Evolutionary conservation across 768 basidiomycete species (phyloP), one percentile per base, ranked within the genome.

Genomic region (Leucocoprinus sp.): DNA sequence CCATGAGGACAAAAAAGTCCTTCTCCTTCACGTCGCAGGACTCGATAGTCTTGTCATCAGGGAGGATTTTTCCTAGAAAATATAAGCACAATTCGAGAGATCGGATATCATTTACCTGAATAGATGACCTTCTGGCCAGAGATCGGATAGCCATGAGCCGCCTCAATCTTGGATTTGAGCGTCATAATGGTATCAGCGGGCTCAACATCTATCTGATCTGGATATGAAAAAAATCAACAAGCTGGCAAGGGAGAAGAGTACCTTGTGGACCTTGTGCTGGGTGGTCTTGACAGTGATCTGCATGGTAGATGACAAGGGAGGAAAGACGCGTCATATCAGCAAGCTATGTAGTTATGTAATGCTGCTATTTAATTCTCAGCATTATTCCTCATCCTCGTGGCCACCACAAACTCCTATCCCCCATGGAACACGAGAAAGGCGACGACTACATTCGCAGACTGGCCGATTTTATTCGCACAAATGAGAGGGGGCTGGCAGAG

Each of bases 1-100:
- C 89, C 95, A 98, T 99, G 34, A 99, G 79, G n/a, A 99, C 96
- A 50, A 98, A 69, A 69, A 99, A 99, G 63, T 96, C 95, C 70
- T 96, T 98, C 66, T 98, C 95, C 69, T 96, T 93, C 72, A 98
- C 88, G 43, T 84, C 80, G 57, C 84, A 87, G 37, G 86, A 84
- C 55, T 76, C 86, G 27, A 99, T 76, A 1, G 84, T 85, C 70
- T 93, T 93, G 48, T 80, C 78, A 62, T 99, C 93, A 8, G 78
- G 60, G 17, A 98, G 74, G 37, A 99, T 84, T 72, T 95, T 93
- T 44, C 96, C 95, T 96, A 60, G 47, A 55, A 39, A 14, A 35
- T 27, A 18, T 47, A 18, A 24, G 42, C 40, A 7, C 49, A 14
- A 33, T 31, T 40, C 8, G 36, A 34, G 17, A 28, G 19, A 42